phyloP scores from a whole-genome alignment of 2,329 filamentous ascomycete genomes.

The Teratosphaeria viscida region DNA sequence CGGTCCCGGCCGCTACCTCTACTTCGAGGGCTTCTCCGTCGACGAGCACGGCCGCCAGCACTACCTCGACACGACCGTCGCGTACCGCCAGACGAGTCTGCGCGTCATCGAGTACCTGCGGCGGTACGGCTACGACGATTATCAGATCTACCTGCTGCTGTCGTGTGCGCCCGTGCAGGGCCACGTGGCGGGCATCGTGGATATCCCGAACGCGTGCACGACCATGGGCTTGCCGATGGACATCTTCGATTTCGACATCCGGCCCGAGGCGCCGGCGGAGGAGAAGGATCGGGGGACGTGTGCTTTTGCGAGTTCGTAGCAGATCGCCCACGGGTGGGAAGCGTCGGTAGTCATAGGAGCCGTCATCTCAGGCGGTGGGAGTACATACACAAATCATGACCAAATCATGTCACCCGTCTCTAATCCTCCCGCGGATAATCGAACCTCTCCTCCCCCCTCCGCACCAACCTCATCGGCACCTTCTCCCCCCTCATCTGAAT shows the following conservation, averaged over 20 bases:
- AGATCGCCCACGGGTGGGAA: background rate
- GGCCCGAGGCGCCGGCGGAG: slow-evolving; percentile 50
- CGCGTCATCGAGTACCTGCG: slow-evolving; percentile 67
- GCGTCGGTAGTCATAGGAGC: no score
- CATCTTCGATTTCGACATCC: slow-evolving; percentile 90
- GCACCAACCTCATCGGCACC: slow-evolving; percentile 59
- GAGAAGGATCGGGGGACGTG: slow-evolving; percentile 61
- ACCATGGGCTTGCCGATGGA: slow-evolving; percentile 83
- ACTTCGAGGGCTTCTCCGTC: slow-evolving; percentile 84
- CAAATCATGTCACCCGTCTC: no score
- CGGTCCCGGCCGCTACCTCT: slow-evolving; percentile 68
- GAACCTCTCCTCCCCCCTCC: slow-evolving; percentile 60
- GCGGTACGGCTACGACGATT: slow-evolving; percentile 57
- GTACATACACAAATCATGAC: background rate
- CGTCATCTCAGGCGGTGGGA: background rate
- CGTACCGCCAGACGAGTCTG: slow-evolving; percentile 72
- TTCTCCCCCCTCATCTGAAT: slow-evolving; percentile 55
- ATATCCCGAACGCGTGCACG: slow-evolving; percentile 47
- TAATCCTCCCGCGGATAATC: slow-evolving; percentile 1
- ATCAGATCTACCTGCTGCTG: slow-evolving; percentile 78
- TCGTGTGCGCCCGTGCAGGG: slow-evolving; percentile 82
- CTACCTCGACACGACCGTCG: slow-evolving; percentile 75
- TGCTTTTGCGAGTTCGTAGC: slow-evolving; percentile 44
- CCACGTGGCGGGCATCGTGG: slow-evolving; percentile 74
- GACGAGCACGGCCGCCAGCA: slow-evolving; percentile 84